phyloP scores from a whole-genome alignment of 306 rosid species.

The apple (Malus domestica) region ASM211411v1 NC_041798.1:7085501-7086000 shows the following conservation, averaged over 20 bases:
- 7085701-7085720: neutral
- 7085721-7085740: too few species aligned
- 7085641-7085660: constrained; percentile 30
- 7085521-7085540: constrained; percentile 26
- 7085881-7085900: constrained; percentile 16
- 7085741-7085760: too few species aligned
- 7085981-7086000: constrained; percentile 29
- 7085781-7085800: too few species aligned
- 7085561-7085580: constrained; percentile 1
- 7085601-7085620: constrained; percentile 15
- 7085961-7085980: constrained; percentile 16
- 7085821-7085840: too few species aligned
- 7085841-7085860: too few species aligned
- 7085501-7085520: constrained; percentile 54
- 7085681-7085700: constrained; percentile 9
- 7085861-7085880: neutral
- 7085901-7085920: constrained; percentile 37
- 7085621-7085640: neutral
- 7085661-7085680: constrained; percentile 25
- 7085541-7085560: constrained; percentile 44
- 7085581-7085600: constrained; percentile 1
- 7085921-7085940: constrained; percentile 18
- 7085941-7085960: constrained; percentile 12
- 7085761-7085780: too few species aligned
- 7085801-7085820: too few species aligned